Conservation (phyloP, 805 yeast genomes). For the Nakazawaea molendinolei region DNA sequence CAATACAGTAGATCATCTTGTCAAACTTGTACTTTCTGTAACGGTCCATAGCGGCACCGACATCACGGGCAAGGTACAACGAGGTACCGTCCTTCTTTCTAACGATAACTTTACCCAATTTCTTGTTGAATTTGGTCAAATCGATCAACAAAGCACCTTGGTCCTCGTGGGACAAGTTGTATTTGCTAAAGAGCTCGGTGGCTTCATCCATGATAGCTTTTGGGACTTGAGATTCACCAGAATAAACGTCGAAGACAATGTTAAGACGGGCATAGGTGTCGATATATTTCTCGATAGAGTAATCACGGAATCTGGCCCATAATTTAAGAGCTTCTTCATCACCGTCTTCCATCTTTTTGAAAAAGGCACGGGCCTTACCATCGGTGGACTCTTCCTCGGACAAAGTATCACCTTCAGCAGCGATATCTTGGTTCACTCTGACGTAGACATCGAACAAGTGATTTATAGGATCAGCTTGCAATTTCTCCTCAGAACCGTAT, state of each 20-base stretch:
- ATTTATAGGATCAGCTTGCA: conserved; percentile 78
- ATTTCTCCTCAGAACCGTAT: conserved; percentile 73
- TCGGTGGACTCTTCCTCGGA: conserved; percentile 51
- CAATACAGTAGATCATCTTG: conserved; percentile 94
- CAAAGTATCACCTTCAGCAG: conserved; percentile 43
- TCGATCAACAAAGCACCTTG: conserved; percentile 89
- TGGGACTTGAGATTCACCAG: conserved; percentile 94
- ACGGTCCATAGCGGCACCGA: conserved; percentile 94
- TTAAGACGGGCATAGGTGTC: conserved; percentile 88
- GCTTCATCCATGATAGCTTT: conserved; percentile 64
- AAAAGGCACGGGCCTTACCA: conserved; percentile 79
- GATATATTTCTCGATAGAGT: conserved; percentile 80
- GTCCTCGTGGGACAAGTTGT: conserved; percentile 73
- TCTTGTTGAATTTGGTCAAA: conserved; percentile 77
- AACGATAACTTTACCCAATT: conserved; percentile 86
- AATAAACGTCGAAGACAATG: conserved; percentile 79
- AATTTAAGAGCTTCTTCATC: conserved; percentile 69
- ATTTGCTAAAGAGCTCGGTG: conserved; percentile 53
- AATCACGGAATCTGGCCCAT: conserved; percentile 87
- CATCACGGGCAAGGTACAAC: conserved; percentile 88
- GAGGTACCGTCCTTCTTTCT: conserved; percentile 96
- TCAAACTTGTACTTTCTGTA: conserved; percentile 78
- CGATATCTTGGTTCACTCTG: conserved; percentile 70
- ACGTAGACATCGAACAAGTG: conserved; percentile 95
- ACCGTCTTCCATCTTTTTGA: conserved; percentile 90